A percentile compares a stretch with the other conserved stretches of the same genome.
phyloP scores from a whole-genome alignment of 2,329 filamentous ascomycete genomes.

The Annulohypoxylon truncatum region DNA sequence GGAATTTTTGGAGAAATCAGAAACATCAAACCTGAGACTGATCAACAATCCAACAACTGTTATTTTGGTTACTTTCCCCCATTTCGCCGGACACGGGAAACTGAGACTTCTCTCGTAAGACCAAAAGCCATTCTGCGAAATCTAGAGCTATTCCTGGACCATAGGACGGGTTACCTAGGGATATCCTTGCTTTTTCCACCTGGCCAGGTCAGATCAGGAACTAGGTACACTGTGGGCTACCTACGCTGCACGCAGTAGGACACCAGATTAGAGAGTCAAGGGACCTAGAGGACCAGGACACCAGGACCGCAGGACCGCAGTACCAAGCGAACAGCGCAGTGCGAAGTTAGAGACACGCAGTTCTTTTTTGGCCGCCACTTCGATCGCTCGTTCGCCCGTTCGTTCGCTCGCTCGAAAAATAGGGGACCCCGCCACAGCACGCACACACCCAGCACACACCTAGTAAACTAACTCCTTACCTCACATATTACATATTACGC shows the following conservation, averaged over 20 bases:
- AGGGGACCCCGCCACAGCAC: conserved; percentile 30
- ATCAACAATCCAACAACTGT: neutral
- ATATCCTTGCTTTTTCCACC: conserved; percentile 1
- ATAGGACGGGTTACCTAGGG: conserved; percentile 3
- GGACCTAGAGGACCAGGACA: neutral
- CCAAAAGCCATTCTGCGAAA: neutral
- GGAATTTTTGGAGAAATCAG: conserved; percentile 9
- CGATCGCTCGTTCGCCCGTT: neutral
- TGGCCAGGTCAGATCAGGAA: conserved; percentile 23
- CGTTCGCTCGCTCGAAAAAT: neutral
- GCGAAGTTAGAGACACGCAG: neutral
- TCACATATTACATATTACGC: conserved; percentile 26
- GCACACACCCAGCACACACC: neutral
- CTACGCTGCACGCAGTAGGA: too few relatives aligned
- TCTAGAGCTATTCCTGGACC: conserved; percentile 15
- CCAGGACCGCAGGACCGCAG: too few relatives aligned
- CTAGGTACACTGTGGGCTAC: too few relatives aligned
- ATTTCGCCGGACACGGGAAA: conserved; percentile 1
- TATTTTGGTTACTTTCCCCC: neutral
- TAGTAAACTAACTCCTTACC: conserved; percentile 1
- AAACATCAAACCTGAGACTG: conserved; percentile 14
- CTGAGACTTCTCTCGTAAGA: neutral
- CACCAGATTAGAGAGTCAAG: neutral
- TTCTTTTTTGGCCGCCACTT: conserved; percentile 26
- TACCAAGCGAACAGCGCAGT: neutral